These are phyloP conservation scores for Tricholoma bakamatsutake DNA, from an alignment of 768 basidiomycete genomes.

Conservation along the genomic window DNA sequence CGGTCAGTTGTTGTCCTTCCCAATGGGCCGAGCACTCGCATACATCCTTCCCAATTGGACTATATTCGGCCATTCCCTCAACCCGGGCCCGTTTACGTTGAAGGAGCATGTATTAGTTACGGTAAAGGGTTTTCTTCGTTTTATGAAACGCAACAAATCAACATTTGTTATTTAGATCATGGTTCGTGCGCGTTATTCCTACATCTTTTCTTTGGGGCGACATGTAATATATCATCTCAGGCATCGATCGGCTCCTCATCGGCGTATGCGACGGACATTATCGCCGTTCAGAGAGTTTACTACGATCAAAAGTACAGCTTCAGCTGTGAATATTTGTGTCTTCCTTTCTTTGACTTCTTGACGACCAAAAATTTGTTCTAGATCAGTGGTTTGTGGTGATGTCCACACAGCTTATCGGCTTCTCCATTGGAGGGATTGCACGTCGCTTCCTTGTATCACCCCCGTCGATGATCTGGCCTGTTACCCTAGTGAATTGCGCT, in stretches of 20 bases:
- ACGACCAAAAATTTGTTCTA: conserved; percentile 9
- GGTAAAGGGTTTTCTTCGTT: conserved; percentile 22
- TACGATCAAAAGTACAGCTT: conserved; percentile 63
- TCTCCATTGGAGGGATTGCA: conserved; percentile 69
- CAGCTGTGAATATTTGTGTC: conserved; percentile 33
- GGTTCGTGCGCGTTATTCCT: no score
- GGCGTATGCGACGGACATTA: conserved; percentile 72
- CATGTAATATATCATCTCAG: no score
- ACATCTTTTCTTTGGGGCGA: no score
- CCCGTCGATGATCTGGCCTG: conserved; percentile 77
- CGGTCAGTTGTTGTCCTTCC: conserved; percentile 65
- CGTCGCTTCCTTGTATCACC: conserved; percentile 75
- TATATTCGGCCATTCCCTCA: conserved; percentile 46
- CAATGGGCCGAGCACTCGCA: conserved; percentile 57
- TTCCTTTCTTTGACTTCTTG: no score
- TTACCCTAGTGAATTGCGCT: conserved; percentile 66
- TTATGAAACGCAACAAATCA: no score
- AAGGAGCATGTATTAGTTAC: conserved; percentile 55
- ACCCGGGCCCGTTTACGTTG: conserved; percentile 68
- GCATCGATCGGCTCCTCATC: conserved; percentile 35
- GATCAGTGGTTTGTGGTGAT: conserved; percentile 81
- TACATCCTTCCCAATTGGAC: conserved; percentile 44
- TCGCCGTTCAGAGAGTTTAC: conserved; percentile 71
- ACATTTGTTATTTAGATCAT: no score
- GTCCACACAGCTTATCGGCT: conserved; percentile 73